Conservation (phyloP, 2,329 filamentous ascomycete genomes). For the Phaeoacremonium minimum region DNA sequence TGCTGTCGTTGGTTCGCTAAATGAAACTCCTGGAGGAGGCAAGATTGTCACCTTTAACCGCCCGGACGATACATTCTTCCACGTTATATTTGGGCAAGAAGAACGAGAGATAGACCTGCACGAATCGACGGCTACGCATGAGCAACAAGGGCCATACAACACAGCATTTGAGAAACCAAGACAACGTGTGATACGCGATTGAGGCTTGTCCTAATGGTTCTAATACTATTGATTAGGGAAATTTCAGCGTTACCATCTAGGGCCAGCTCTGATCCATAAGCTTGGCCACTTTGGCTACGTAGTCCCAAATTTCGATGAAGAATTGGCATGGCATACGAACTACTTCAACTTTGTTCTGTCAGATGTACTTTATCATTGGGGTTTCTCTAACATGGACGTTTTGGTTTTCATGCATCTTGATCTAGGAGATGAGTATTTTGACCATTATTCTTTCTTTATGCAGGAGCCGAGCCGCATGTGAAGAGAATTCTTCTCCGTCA, state of each 20-base stretch:
- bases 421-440: conserved; percentile 37
- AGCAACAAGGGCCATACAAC: conserved; percentile 12
- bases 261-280: conserved; percentile 22
- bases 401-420: conserved; percentile 45
- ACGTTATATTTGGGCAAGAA: conserved; percentile 12
- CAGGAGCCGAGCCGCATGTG: conserved; percentile 11
- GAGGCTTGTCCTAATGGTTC: too few relatives aligned
- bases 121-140: conserved; percentile 11
- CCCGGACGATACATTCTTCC: conserved; percentile 22
- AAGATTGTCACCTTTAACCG: conserved; percentile 26
- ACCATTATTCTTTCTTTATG: conserved; percentile 53
- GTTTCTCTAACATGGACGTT: conserved; percentile 14
- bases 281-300: conserved; percentile 25
- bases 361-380: conserved; percentile 15
- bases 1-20: conserved; percentile 28
- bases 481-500: conserved; percentile 44
- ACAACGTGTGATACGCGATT: neutral
- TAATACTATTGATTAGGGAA: conserved; percentile 5
- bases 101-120: conserved; percentile 7
- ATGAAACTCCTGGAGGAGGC: conserved; percentile 37
- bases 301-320: conserved; percentile 21
- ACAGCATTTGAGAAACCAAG: conserved; percentile 12
- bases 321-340: conserved; percentile 22
- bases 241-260: conserved; percentile 22
- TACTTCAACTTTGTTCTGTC: conserved; percentile 26